Conservation (phyloP, 2,329 filamentous ascomycete genomes). For the Aspergillus luchuensis region DNA sequence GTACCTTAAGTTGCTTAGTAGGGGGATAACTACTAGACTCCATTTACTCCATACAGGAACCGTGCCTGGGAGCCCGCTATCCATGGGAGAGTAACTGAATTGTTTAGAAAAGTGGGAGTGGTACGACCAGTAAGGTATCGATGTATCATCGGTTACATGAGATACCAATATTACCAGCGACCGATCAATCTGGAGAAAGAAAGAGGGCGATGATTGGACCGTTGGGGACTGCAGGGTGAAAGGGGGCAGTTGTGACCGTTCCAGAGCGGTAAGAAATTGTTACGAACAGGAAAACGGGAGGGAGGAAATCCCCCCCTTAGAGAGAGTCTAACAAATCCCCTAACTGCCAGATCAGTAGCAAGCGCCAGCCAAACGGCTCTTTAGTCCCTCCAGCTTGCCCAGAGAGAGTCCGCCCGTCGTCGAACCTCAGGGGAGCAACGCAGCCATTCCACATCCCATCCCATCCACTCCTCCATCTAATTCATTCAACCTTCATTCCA, state of each 20-base stretch:
- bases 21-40: no score
- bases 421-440: slow-evolving; percentile 17
- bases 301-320: slow-evolving; percentile 26
- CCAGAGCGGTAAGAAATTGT: no score
- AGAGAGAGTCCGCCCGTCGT: background rate
- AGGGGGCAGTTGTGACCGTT: slow-evolving; percentile 22
- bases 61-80: slow-evolving; percentile 2
- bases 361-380: slow-evolving; percentile 12
- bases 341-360: slow-evolving; percentile 19
- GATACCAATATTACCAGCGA: slow-evolving; percentile 3
- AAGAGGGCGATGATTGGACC: slow-evolving; percentile 28
- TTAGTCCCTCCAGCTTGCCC: slow-evolving; percentile 9
- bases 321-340: slow-evolving; percentile 10
- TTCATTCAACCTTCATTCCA: slow-evolving; percentile 12
- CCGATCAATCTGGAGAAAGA: slow-evolving; percentile 22
- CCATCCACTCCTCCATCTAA: slow-evolving; percentile 14
- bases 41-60: background rate
- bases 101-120: background rate
- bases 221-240: slow-evolving; percentile 22
- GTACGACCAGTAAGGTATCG: background rate
- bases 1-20: no score
- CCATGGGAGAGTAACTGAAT: background rate
- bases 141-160: background rate
- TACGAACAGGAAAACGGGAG: background rate
- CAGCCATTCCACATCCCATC: slow-evolving; percentile 14